Percentiles rank a stretch among this genome's conserved stretches.
These are phyloP conservation scores for Geranium rotundifolium DNA, from an alignment of 345 rosid genomes.

Conservation along the genomic window DNA sequence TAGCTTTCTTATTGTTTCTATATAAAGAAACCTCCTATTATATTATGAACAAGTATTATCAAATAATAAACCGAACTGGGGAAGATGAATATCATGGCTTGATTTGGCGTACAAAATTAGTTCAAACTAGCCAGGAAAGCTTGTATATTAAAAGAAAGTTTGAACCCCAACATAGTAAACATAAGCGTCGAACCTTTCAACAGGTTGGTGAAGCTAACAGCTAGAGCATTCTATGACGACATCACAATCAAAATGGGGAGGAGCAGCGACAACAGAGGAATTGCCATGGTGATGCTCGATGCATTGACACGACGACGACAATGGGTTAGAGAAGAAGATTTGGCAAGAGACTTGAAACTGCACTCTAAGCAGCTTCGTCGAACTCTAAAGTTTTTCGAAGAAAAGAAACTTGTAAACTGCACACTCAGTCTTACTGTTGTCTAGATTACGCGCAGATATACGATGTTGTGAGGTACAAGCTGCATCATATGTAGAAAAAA, in stretches of 20 bases:
- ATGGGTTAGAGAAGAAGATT: slow-evolving; percentile 95
- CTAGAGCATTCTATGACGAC: slow-evolving; percentile 79
- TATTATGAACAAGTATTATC: no score
- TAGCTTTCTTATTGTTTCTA: no score
- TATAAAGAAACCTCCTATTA: no score
- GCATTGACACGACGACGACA: slow-evolving; percentile 71
- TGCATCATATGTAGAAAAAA: slow-evolving; percentile 65
- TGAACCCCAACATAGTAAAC: neutral
- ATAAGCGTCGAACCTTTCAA: slow-evolving; percentile 45
- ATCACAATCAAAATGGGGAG: slow-evolving; percentile 51
- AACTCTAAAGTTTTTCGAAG: slow-evolving; percentile 58
- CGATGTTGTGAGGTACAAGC: slow-evolving; percentile 64
- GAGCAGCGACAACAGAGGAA: slow-evolving; percentile 62
- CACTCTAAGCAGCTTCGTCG: slow-evolving; percentile 78
- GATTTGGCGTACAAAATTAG: no score
- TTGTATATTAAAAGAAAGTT: no score
- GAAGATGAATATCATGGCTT: no score
- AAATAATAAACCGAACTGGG: no score
- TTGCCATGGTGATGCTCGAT: slow-evolving; percentile 75
- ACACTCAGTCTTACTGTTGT: slow-evolving; percentile 85
- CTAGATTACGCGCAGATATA: slow-evolving; percentile 44
- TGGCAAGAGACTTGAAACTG: slow-evolving; percentile 73
- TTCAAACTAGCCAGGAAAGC: no score
- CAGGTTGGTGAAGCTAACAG: slow-evolving; percentile 60
- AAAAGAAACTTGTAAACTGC: slow-evolving; percentile 66